Evolutionary conservation across 345 rosid genomes (phyloP), one percentile per base, ranked within the genome.

Genomic region (Raphanus sativus): DNA sequence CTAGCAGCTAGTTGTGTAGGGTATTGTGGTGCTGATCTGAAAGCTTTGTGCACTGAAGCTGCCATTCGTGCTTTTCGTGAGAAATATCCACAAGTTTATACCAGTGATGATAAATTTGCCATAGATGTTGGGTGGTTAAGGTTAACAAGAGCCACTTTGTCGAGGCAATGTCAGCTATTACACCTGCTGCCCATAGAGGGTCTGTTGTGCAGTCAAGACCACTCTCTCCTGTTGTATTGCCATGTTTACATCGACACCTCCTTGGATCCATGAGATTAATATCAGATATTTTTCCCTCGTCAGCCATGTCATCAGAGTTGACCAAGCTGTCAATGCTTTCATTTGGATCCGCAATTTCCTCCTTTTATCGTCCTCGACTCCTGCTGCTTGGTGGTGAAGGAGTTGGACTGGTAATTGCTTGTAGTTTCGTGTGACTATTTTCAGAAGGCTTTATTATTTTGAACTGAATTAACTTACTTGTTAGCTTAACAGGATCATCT

Each of bases 131-230:
- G 92, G 65, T 94, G 21, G 96, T 95, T 60, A 91, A 65, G 78
- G 99, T 95, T 74, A 90, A 86, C 85, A 92, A 90, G 82, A 78
- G 86, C 83, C 98, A 95, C 84, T 95, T 95, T 75, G 75, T 91
- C 45, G 97, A 93, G 83, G 97, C 99, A 70, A 95, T 92, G 99
- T 86, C 96, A 33, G 87, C 97, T 66, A 95, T 95, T 64, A 92
- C 97, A 65, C 98, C 99, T 70, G 99, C 99, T 84, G 98, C 99
- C 75, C 97, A 95, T 70, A 87, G 99, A 80, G 99, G 99, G 73
- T 85, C 99, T 71, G 81, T 88, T 82, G 99, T 95, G 74, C 99
- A 92, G 74, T 88, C 98, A 59, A 86, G 99, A 82, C 99, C 99
- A 40, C 85, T 95, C 81, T 92, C 99, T 79, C 83, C 89, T 55